phyloP scores from a whole-genome alignment of 2,329 filamentous ascomycete species.

The Fusarium nurragi region DNA sequence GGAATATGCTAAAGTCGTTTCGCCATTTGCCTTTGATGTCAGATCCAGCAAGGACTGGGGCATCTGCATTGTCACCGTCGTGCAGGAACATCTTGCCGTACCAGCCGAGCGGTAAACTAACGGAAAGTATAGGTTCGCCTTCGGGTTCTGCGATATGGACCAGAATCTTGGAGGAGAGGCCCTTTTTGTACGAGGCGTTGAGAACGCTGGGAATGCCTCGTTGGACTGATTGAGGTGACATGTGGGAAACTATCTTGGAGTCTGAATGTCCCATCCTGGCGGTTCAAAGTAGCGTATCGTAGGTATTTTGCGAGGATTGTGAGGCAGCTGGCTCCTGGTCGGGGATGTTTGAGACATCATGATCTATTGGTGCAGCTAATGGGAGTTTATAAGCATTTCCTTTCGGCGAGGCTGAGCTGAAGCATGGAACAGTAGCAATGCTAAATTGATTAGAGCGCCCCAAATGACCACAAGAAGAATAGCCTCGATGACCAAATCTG shows the following conservation, averaged over 20 bases:
- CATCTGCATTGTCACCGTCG: not conserved
- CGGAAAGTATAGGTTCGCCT: not conserved
- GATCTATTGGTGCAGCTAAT: no score
- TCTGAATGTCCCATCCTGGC: slow-evolving; percentile 9
- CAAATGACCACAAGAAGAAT: not conserved
- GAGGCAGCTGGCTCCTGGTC: not conserved
- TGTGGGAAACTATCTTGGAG: not conserved
- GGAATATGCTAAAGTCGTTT: slow-evolving; percentile 6
- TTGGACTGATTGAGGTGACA: not conserved
- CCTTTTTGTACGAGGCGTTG: slow-evolving; percentile 13
- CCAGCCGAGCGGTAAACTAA: not conserved
- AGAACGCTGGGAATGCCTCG: slow-evolving; percentile 2
- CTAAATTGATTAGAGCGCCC: not conserved
- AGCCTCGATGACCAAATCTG: not conserved
- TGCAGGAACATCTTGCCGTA: slow-evolving; percentile 22
- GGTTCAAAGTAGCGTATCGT: not conserved
- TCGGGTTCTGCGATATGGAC: slow-evolving; percentile 10
- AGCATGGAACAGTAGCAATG: not conserved
- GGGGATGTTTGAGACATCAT: no score
- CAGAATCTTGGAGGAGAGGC: slow-evolving; percentile 2
- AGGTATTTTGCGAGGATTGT: no score
- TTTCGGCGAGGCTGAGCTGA: not conserved
- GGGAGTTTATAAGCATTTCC: no score
- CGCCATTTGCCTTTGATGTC: not conserved
- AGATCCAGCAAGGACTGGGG: not conserved